These are phyloP conservation scores for Didymella segeticola DNA, from an alignment of 2,329 filamentous ascomycete species.

Conservation along the genomic window DNA sequence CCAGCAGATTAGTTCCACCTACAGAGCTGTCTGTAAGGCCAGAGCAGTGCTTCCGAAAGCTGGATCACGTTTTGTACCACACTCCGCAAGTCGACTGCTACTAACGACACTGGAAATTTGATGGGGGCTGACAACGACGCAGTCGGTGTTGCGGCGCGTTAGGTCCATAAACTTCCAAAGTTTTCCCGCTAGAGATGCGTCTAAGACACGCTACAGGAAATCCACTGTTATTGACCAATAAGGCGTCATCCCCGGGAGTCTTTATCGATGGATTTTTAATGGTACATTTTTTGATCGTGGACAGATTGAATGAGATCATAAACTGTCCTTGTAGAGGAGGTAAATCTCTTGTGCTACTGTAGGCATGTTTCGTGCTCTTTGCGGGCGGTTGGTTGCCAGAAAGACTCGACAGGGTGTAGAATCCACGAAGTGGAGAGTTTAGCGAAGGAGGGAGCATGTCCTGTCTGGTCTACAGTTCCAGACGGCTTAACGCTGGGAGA, in stretches of 20 bases:
- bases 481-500: background rate
- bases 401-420: too few relatives aligned
- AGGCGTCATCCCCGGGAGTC: too few relatives aligned
- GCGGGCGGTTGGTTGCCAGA: too few relatives aligned
- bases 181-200: background rate
- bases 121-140: background rate
- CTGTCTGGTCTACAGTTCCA: background rate
- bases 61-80: background rate
- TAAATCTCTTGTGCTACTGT: too few relatives aligned
- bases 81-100: background rate
- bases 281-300: too few relatives aligned
- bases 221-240: background rate
- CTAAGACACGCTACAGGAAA: background rate
- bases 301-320: too few relatives aligned
- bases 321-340: too few relatives aligned
- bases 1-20: background rate
- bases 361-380: too few relatives aligned
- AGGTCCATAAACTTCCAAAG: too few relatives aligned
- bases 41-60: background rate
- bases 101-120: background rate
- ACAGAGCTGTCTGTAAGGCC: background rate
- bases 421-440: too few relatives aligned
- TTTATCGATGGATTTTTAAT: too few relatives aligned
- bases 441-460: background rate
- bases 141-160: background rate